These are phyloP conservation scores for Thyridium curvatum DNA, from an alignment of 2,329 filamentous ascomycete genomes.

Conservation along the genomic window DNA sequence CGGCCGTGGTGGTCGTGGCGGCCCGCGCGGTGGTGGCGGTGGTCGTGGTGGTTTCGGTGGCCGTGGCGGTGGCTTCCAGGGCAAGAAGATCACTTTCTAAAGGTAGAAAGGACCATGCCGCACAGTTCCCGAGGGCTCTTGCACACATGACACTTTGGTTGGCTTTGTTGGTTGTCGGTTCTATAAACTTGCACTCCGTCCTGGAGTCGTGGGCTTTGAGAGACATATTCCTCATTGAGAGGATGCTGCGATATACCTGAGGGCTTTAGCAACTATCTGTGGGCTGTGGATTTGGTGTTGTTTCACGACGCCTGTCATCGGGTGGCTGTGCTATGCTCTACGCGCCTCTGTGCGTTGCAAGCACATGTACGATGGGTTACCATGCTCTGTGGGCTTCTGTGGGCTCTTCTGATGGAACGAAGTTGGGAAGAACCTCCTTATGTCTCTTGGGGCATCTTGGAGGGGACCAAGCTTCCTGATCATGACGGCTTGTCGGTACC, in stretches of 20 bases:
- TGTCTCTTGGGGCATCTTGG: constrained; percentile 6
- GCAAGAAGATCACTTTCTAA: constrained; percentile 65
- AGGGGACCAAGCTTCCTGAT: constrained; percentile 9
- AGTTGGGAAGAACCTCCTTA: constrained; percentile 11
- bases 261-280: constrained; percentile 34
- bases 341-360: neutral
- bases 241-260: constrained; percentile 47
- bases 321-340: constrained; percentile 13
- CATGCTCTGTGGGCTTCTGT: constrained; percentile 14
- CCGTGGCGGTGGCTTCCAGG: constrained; percentile 59
- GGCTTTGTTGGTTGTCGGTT: constrained; percentile 54
- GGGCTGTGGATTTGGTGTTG: constrained; percentile 7
- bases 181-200: constrained; percentile 32
- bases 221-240: constrained; percentile 32
- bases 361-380: constrained; percentile 15
- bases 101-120: constrained; percentile 18
- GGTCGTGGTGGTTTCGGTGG: constrained; percentile 33
- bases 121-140: constrained; percentile 38
- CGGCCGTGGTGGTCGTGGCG: constrained; percentile 27
- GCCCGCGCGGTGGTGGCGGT: constrained; percentile 33
- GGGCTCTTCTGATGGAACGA: constrained; percentile 10
- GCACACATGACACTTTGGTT: constrained; percentile 33
- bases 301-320: neutral
- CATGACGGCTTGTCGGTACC: constrained; percentile 11
- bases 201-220: constrained; percentile 46